phyloP scores from a whole-genome alignment of 1,284 basidiomycete genomes.

The Tetrapyrgos nigripes region DNA sequence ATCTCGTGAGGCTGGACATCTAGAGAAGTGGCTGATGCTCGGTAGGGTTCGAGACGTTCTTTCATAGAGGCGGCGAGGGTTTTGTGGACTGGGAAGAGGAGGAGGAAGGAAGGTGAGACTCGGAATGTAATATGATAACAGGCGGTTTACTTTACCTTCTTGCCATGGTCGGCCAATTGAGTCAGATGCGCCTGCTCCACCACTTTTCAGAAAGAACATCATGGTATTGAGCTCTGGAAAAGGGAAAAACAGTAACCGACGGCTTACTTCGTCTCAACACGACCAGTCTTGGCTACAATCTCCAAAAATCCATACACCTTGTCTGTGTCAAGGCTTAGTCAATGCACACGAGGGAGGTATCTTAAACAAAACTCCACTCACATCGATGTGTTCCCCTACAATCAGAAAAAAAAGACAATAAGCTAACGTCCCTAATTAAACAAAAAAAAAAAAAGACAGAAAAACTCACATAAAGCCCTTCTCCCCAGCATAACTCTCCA shows the following conservation, averaged over 20 bases:
- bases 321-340: conserved; percentile 1
- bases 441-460: not conserved
- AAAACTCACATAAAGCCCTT: conserved; percentile 17
- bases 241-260: not conserved
- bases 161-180: conserved; percentile 16
- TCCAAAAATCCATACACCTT: conserved; percentile 20
- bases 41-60: conserved; percentile 17
- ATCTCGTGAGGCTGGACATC: conserved; percentile 15
- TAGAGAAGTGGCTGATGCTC: conserved; percentile 5
- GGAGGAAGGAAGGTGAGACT: too few species aligned
- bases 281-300: conserved; percentile 18
- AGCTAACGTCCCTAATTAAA: not conserved
- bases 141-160: not conserved
- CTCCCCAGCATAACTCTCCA: conserved; percentile 17
- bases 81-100: conserved; percentile 8
- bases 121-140: not conserved
- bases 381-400: conserved; percentile 19
- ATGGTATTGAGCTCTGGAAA: not conserved
- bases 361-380: not conserved
- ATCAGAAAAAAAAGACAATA: not conserved
- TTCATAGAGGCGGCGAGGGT: conserved; percentile 19
- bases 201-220: conserved; percentile 8
- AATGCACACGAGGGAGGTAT: not conserved
- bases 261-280: conserved; percentile 18
- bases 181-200: conserved; percentile 15